Base-by-base conservation (phyloP, 1,284 basidiomycete species). In the Macrocystidia cucumis region DNA sequence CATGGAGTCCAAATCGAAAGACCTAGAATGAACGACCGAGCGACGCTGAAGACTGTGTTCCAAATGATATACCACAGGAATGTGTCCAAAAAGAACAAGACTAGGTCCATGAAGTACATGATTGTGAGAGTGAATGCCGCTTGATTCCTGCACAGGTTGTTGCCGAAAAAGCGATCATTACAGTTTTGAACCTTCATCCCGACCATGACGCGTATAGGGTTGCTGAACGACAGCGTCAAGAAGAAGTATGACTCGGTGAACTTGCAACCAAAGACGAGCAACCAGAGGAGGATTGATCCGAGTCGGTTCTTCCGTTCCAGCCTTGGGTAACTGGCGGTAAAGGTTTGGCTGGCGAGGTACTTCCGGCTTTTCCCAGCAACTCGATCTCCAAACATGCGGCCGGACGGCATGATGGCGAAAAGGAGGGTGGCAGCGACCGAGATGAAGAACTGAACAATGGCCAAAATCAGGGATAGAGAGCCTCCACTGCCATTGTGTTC, bases 31-130 rank as follows among this genome's bases (percentile, higher is more conserved):
- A 97, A 97, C n/a, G 83, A 87, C 30, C 92, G 75, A 6, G 73
- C 87, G 48, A 97, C 90, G 52, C 82, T 87, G 66, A 90, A 88
- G 38, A 95, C 86, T 6, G 91, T 93, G 60, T 93, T 93, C 92
- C 92, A 97, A 52, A 97, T 96, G 57, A 88, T 85, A 58, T 87
- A 95, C 92, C 92, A 97, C 26, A 97, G 64, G 80, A 95, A 97
- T 4, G 92, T 97, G 63, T 97, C 91, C 56, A 97, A 69, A 75
- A 96, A 97, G 76, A 91, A 97, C 34, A 96, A 73, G 32, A 85
- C 79, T 26, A 96, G 63, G 56, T 96, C 91, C 91, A 96, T 95
- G 61, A 92, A 63, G 57, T 91, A 96, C 92, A 96, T 97, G 65
- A 95, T 86, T 39, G 92, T 74, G 45, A 97, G 65, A 9, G 92